Evolutionary conservation across 345 rosid genomes (phyloP).

Genomic region (Salix exigua): DNA sequence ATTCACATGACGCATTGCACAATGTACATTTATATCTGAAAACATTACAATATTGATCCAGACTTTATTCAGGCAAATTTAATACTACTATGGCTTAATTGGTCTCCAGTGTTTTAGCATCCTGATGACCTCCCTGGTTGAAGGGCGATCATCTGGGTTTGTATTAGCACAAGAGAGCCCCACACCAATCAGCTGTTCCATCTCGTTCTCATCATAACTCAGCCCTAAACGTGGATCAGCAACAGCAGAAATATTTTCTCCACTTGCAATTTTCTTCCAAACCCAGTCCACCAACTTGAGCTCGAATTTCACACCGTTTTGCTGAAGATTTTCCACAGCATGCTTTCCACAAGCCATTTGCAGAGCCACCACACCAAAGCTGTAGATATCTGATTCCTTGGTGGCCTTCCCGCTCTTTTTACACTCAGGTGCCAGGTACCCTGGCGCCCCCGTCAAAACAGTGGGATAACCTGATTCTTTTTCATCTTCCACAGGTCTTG

Average conservation of each 20-base stretch:
- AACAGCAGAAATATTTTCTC: background rate
- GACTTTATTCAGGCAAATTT: too few species aligned
- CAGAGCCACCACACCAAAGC: slow-evolving; percentile 8
- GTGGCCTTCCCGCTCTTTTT: background rate
- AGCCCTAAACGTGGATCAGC: background rate
- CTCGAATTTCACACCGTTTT: background rate
- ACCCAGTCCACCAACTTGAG: background rate
- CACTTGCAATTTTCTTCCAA: background rate
- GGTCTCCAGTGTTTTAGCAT: background rate
- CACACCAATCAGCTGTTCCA: background rate
- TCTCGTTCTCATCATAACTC: background rate
- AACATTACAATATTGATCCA: too few species aligned
- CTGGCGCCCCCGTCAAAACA: background rate
- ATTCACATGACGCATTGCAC: too few species aligned
- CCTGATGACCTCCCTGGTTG: background rate
- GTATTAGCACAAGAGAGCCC: slow-evolving; percentile 6
- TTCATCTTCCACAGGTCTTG: background rate
- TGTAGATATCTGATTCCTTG: slow-evolving; percentile 5
- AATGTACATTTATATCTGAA: too few species aligned
- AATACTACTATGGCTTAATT: background rate
- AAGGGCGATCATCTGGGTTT: background rate
- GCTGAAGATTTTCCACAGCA: background rate
- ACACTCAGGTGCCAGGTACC: background rate
- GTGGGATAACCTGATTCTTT: background rate
- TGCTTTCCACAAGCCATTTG: slow-evolving; percentile 1